Evolutionary conservation across 2,329 filamentous ascomycete species (phyloP).

Genomic region (Metarhizium album): DNA sequence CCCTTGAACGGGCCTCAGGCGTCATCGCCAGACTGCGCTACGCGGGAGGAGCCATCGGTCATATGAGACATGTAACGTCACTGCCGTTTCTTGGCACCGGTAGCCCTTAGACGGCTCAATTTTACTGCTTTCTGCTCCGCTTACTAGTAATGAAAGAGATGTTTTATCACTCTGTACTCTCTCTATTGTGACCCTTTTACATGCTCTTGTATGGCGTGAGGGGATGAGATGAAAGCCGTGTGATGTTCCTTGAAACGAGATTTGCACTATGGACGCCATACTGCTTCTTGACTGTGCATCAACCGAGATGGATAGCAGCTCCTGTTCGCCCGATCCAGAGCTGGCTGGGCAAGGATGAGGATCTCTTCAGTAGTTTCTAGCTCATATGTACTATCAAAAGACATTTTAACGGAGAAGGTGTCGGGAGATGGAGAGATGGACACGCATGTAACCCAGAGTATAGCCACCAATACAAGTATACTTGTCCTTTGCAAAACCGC

Average conservation of each 20-base stretch:
- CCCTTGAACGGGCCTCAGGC: neutral
- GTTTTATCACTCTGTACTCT: neutral
- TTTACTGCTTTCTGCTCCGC: neutral
- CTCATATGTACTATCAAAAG: too few relatives aligned
- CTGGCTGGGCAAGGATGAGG: neutral
- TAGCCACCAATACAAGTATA: too few relatives aligned
- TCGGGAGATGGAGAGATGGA: too few relatives aligned
- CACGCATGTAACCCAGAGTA: too few relatives aligned
- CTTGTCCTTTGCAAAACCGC: too few relatives aligned
- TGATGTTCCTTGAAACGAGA: neutral
- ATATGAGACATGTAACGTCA: neutral
- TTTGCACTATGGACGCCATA: neutral
- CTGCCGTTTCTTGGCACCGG: neutral
- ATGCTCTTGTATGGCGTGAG: too few relatives aligned
- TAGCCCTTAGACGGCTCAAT: neutral
- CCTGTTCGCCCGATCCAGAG: neutral
- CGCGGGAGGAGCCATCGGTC: neutral
- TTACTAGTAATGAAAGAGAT: neutral
- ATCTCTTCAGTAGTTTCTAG: neutral
- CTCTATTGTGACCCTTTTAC: too few relatives aligned
- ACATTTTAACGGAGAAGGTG: too few relatives aligned
- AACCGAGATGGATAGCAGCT: too few relatives aligned
- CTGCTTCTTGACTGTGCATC: neutral
- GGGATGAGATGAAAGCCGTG: too few relatives aligned
- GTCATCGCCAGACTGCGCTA: neutral